Evolutionary conservation across 768 basidiomycete species (phyloP), one percentile per base, ranked within the genome.

Genomic region (Xerocomellus intermedius): DNA sequence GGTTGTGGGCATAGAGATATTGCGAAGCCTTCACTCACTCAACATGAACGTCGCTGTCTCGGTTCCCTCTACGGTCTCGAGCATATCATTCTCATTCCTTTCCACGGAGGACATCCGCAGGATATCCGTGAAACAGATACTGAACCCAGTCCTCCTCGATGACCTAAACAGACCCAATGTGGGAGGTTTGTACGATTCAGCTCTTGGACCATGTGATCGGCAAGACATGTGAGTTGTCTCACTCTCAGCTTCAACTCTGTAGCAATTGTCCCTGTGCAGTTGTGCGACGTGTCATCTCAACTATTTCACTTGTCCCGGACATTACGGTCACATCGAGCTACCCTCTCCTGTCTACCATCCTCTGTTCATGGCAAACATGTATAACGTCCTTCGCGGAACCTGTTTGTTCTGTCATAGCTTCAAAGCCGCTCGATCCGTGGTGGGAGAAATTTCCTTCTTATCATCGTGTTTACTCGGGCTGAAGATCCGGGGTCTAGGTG

Each of bases 251-350:
- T 43, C 44, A 10, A 42, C 26, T 26, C 41, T 52, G 21, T 42
- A 37, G 8, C 51, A 57, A 64, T 48, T 21, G 38, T 55, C 38
- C 41, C 55, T 33, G 26, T 45, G 22, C 68, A 99, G 96, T 56
- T 99, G 97, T 70, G 78, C 89, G 59, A 97, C 97, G 73, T 99
- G 97, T 69, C 87, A 82, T 54, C 82, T 97, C 64, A 91, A 85
- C 44, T 96, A 94, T 67, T 98, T 88, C 75, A 87, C 88, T 56
- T 99, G 97, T 71, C 95, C 97, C 2, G 97, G 97, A 17, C 97
- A 99, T 73, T 99, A 89, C 74, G 97, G 97, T 21, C 97, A 98
- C 72, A 96, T 99, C 57, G 94, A 98, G 57, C 82, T 99, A 7
- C 94, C 96, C 19, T 83, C 89, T 17, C 95, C 97, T 14, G 92